These are phyloP conservation scores for Vigna hirtella DNA, from an alignment of 306 rosid genomes.

Conservation along the genomic window DNA sequence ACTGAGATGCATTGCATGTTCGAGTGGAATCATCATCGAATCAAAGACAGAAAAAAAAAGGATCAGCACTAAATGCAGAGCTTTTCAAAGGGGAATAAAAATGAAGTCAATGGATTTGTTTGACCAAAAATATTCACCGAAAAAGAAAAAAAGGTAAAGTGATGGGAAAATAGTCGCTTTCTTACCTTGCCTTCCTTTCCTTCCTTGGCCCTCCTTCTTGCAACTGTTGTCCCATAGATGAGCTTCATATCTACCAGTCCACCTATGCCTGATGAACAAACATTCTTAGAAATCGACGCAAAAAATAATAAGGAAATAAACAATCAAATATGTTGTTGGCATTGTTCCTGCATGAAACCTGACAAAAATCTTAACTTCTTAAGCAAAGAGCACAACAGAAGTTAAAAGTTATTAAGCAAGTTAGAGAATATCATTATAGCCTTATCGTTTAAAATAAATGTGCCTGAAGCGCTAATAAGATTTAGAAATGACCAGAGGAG, in stretches of 20 bases:
- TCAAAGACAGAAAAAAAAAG: constrained; percentile 17
- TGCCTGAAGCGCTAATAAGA: background rate
- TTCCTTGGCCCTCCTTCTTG: constrained; percentile 90
- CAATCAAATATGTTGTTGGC: constrained; percentile 8
- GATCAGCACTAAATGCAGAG: constrained; percentile 28
- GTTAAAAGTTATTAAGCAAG: constrained; percentile 5
- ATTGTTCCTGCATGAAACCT: background rate
- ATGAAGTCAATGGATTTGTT: constrained; percentile 7
- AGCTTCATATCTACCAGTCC: constrained; percentile 38
- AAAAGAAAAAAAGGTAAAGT: background rate
- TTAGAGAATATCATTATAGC: background rate
- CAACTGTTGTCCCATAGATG: constrained; percentile 59
- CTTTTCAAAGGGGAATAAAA: constrained; percentile 19
- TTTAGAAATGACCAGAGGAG: background rate
- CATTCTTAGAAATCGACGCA: constrained; percentile 28
- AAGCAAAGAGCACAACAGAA: background rate
- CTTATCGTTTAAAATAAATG: constrained; percentile 1
- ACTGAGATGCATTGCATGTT: constrained; percentile 57
- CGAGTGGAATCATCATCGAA: constrained; percentile 50
- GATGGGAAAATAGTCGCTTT: constrained; percentile 3
- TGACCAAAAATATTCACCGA: constrained; percentile 15
- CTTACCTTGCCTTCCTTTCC: constrained; percentile 93
- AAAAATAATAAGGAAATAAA: background rate
- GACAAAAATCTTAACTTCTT: constrained; percentile 11
- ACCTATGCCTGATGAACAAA: constrained; percentile 70